These are phyloP conservation scores for Lablab purpureus DNA, from an alignment of 306 rosid genomes.

Conservation along the genomic window DNA sequence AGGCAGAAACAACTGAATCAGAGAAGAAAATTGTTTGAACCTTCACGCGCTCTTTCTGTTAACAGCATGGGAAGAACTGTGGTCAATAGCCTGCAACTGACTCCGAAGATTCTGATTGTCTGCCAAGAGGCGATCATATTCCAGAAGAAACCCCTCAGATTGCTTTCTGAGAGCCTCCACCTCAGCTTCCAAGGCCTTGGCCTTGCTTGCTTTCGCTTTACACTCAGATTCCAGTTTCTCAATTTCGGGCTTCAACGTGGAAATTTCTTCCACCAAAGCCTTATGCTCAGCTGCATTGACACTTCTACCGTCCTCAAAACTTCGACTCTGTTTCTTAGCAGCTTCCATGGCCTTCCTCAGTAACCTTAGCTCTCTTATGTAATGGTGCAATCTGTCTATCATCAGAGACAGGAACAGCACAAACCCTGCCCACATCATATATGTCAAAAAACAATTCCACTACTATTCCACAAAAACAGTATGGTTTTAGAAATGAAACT, in stretches of 20 bases:
- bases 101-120: slow-evolving; percentile 76
- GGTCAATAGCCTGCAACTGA: slow-evolving; percentile 64
- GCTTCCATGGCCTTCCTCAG: slow-evolving; percentile 79
- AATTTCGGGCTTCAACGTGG: slow-evolving; percentile 54
- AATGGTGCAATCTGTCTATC: slow-evolving; percentile 84
- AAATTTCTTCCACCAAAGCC: slow-evolving; percentile 65
- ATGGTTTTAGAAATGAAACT: not conserved
- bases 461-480: not conserved
- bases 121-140: slow-evolving; percentile 73
- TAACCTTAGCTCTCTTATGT: slow-evolving; percentile 80
- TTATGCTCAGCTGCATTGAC: slow-evolving; percentile 49
- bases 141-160: slow-evolving; percentile 76
- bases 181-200: slow-evolving; percentile 61
- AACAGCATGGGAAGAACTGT: slow-evolving; percentile 49
- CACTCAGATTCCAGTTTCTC: slow-evolving; percentile 69
- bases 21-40: slow-evolving; percentile 35
- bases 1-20: slow-evolving; percentile 21
- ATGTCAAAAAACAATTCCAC: slow-evolving; percentile 26
- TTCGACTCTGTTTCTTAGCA: slow-evolving; percentile 73
- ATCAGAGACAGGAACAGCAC: slow-evolving; percentile 78
- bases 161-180: slow-evolving; percentile 77
- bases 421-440: slow-evolving; percentile 64
- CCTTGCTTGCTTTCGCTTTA: slow-evolving; percentile 60
- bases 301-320: slow-evolving; percentile 57
- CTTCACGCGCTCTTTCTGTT: slow-evolving; percentile 52